These are phyloP conservation scores for Choanephora cucurbitarum DNA, from an alignment of 371 early-diverging fungal genomes.

Conservation along the genomic window DNA sequence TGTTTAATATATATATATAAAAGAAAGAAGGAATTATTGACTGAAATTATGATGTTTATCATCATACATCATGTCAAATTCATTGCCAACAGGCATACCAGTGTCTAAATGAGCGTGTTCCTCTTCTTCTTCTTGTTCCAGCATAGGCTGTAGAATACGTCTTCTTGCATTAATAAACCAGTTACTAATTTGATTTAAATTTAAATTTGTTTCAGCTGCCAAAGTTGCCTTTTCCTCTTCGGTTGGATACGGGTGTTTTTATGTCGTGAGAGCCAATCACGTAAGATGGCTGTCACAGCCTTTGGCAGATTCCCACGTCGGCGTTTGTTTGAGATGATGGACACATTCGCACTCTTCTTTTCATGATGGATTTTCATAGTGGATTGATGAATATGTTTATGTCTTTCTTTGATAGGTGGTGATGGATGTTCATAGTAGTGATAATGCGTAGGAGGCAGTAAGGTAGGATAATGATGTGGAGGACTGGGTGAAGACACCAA, in stretches of 20 bases:
- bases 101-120: background rate
- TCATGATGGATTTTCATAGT: slow-evolving; percentile 7
- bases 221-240: slow-evolving; percentile 75
- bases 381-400: slow-evolving; percentile 4
- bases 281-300: slow-evolving; percentile 64
- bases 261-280: slow-evolving; percentile 75
- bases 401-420: no score
- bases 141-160: slow-evolving; percentile 58
- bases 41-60: slow-evolving; percentile 12
- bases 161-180: slow-evolving; percentile 90
- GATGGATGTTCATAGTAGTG: background rate
- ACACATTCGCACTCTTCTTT: slow-evolving; percentile 13
- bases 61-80: slow-evolving; percentile 16
- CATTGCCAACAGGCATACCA: background rate
- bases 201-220: slow-evolving; percentile 65
- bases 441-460: no score
- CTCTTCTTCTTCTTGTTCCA: slow-evolving; percentile 37
- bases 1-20: no score
- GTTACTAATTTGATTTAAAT: slow-evolving; percentile 75
- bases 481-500: slow-evolving; percentile 34
- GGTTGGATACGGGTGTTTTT: slow-evolving; percentile 82
- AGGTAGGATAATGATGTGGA: slow-evolving; percentile 14
- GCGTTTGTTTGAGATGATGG: slow-evolving; percentile 28
- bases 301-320: slow-evolving; percentile 67
- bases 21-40: background rate